phyloP scores from a whole-genome alignment of 495 filamentous ascomycete genomes.

The Podospora didyma region DNA sequence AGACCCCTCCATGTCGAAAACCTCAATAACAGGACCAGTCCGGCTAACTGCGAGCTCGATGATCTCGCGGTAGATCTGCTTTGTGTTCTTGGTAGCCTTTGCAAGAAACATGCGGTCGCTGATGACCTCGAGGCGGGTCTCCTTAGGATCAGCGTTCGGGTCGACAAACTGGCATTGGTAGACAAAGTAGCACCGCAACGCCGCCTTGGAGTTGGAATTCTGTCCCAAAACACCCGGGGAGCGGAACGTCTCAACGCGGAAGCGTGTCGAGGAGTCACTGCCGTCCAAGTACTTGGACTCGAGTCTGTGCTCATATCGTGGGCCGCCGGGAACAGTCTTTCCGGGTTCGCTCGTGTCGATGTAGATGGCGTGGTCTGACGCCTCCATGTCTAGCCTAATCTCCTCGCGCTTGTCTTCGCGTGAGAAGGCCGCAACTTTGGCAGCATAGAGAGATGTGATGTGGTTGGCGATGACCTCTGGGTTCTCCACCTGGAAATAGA shows the following conservation, averaged over 20 bases:
- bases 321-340: constrained; percentile 66
- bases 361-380: constrained; percentile 91
- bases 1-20: constrained; percentile 89
- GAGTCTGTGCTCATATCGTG: constrained; percentile 87
- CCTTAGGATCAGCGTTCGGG: constrained; percentile 63
- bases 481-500: constrained; percentile 94
- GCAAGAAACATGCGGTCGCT: constrained; percentile 91
- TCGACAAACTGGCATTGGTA: constrained; percentile 90
- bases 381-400: constrained; percentile 93
- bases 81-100: constrained; percentile 94
- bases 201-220: constrained; percentile 56
- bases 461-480: constrained; percentile 86
- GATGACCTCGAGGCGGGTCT: constrained; percentile 87
- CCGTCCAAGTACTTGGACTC: constrained; percentile 91
- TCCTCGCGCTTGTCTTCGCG: constrained; percentile 91
- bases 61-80: constrained; percentile 88
- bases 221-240: constrained; percentile 68
- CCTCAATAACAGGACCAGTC: constrained; percentile 92
- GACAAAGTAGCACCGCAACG: constrained; percentile 95
- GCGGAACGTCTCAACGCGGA: constrained; percentile 94
- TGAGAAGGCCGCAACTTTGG: constrained; percentile 92
- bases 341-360: constrained; percentile 96
- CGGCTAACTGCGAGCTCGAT: constrained; percentile 77
- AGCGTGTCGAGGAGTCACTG: constrained; percentile 57
- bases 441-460: constrained; percentile 93